Base-by-base conservation (phyloP, 2,329 filamentous ascomycete species). In the Neofusicoccum ribis region DNA sequence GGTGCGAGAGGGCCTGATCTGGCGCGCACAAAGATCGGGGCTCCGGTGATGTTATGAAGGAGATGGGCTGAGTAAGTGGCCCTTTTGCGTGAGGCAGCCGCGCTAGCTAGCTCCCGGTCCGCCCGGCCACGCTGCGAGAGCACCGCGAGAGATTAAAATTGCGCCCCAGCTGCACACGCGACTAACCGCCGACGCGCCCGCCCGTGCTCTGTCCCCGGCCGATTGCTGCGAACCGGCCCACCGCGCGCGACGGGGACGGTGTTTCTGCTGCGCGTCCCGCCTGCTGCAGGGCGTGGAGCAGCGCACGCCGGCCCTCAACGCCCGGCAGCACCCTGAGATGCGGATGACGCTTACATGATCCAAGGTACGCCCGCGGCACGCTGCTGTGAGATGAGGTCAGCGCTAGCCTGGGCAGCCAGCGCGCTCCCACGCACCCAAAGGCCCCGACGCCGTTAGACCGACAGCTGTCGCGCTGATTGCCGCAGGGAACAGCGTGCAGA, bases 41-140 rank as follows among this genome's bases (percentile, higher is more conserved):
- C 39, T 3, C n/a, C 20, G 49, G 60, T 52, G 60, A 63, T 63
- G 60, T 52, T 63, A 52, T 63, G 60, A 63, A 64, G 61, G 61
- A 64, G 61, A 64, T 64, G 61, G 61, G 61, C 61, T 64, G 61
- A 64, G 61, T 64, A 63, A 63, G 60, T 63, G 44, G 58, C 56
- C 56, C 43, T 37, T 49, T 37, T 27, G 44, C 46, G 47, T 44
- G 60, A 63, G 60, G 60, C 60, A 63, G 47, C 60, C 39, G 47
- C 60, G 47, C 60, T 41, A 51, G 60, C 60, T 43, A 51, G 44
- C 36, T 56, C 61, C 61, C 61, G 61, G 51, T 37, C 11, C 49
- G 50, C 34, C 61, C 49, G 61, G 37, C 27, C 43, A 37, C 54
- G 54, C 54, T 31, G 37, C 37, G 14, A 47, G 56, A 41, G 37